Conservation (phyloP, 257 asterid genomes). For the Eucommia ulmoides region DNA sequence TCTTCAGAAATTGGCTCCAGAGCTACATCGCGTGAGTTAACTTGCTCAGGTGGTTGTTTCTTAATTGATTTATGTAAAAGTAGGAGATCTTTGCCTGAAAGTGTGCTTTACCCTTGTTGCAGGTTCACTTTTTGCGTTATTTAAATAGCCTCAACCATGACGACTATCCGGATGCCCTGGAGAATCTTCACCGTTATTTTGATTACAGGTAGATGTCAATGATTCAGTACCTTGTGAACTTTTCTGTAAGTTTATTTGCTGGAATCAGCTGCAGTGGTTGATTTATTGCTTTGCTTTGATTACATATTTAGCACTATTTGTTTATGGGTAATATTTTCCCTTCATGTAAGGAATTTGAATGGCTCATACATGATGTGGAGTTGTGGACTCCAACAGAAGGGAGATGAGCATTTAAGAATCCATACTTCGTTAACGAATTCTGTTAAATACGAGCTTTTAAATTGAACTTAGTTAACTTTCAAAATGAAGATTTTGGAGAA, state of each 20-base stretch:
- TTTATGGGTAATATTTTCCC: no score
- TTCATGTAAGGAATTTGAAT: no score
- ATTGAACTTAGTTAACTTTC: no score
- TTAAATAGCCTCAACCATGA: conserved; percentile 80
- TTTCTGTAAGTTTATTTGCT: not conserved
- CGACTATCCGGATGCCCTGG: conserved; percentile 79
- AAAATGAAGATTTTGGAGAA: no score
- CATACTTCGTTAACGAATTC: no score
- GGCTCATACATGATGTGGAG: no score
- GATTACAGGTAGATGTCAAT: conserved; percentile 76
- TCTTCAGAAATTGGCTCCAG: conserved; percentile 87
- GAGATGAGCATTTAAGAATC: no score
- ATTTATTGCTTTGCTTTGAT: no score
- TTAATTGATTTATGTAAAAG: not conserved
- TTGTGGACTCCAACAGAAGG: no score
- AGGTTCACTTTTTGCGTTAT: conserved; percentile 92
- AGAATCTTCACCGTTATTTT: conserved; percentile 89
- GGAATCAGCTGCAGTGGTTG: not conserved
- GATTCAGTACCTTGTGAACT: conserved; percentile 6
- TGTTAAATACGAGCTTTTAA: no score
- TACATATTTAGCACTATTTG: no score
- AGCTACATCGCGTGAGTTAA: conserved; percentile 66
- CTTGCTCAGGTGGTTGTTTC: conserved; percentile 7
- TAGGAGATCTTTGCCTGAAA: conserved; percentile 10
- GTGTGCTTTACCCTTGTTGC: conserved; percentile 14